Conservation (phyloP, 495 filamentous ascomycete genomes). For the Alectoria sarmentosa region DNA sequence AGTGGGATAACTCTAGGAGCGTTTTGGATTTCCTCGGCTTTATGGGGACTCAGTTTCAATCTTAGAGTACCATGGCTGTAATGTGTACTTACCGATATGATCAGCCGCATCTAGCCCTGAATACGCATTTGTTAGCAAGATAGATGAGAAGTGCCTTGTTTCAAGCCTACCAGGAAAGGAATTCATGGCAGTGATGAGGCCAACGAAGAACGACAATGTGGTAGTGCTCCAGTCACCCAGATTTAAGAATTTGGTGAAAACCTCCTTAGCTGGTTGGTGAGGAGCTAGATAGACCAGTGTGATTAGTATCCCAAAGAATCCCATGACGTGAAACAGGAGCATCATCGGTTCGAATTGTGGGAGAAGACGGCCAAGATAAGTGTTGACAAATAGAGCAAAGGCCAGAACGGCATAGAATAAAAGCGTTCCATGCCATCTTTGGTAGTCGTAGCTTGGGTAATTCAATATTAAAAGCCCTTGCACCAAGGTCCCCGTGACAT, state of each 20-base stretch:
- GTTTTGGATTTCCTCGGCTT: slow-evolving; percentile 45
- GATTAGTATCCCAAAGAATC: slow-evolving; percentile 46
- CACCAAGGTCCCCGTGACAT: slow-evolving; percentile 35
- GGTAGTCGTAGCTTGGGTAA: slow-evolving; percentile 31
- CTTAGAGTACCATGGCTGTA: no score
- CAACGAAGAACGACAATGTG: slow-evolving; percentile 40
- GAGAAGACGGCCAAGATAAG: slow-evolving; percentile 33
- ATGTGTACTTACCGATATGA: slow-evolving; percentile 28
- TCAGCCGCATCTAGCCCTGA: slow-evolving; percentile 35
- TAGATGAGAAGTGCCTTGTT: no score
- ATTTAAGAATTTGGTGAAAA: slow-evolving; percentile 43
- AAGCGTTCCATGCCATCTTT: slow-evolving; percentile 39
- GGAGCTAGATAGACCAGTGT: slow-evolving; percentile 43
- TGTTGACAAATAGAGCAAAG: slow-evolving; percentile 38
- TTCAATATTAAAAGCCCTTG: slow-evolving; percentile 38
- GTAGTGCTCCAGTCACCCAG: slow-evolving; percentile 37
- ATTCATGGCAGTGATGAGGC: slow-evolving; percentile 32
- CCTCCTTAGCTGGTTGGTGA: slow-evolving; percentile 31
- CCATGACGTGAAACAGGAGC: slow-evolving; percentile 44
- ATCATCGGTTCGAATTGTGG: slow-evolving; percentile 40
- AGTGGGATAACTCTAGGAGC: slow-evolving; percentile 39
- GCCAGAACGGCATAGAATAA: slow-evolving; percentile 35
- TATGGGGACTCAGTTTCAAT: no score
- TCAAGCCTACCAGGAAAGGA: slow-evolving; percentile 30
- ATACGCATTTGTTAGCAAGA: no score